Evolutionary conservation across 2,329 filamentous ascomycete genomes (phyloP), one percentile per base, ranked within the genome.

Genomic region (Phialemoniopsis sp.): DNA sequence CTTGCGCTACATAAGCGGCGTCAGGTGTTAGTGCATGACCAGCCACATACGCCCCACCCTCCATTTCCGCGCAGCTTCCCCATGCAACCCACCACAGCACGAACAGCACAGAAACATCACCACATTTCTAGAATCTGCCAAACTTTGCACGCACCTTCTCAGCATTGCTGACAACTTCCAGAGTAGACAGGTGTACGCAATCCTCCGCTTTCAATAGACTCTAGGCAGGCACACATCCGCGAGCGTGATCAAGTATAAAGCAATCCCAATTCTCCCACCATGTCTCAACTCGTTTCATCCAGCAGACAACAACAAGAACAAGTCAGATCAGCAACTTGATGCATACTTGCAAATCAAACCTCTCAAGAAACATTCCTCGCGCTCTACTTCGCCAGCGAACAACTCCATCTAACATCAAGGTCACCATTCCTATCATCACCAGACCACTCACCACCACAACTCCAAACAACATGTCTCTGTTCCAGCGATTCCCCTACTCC

Each of bases 381-480:
- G 21, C 21, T 6, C 21, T 26, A 6, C 21, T 26, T 10, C 21
- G 21, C 21, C 21, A 26, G 21, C 21, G 21, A 26, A 26, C 21
- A 26, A 38, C n/a, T 12, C 19, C 32, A 34, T 10, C 17, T 4
- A 38, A 9, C 36, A 36, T 35, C n/a, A 45, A 48, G 34, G 21
- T n/a, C 17, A 40, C 15, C 38, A 53, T 36, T 40, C 47, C 42
- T 42, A 35, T 44, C 47, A 47, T 46, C n/a, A n/a, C n/a, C 38
- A 49, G 19, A 41, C 32, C 42, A 36, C 41, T 56, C 31, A 45
- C 53, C 43, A 49, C 44, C 46, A 52, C 43, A 40, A 50, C 41
- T 52, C 36, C 43, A 44, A 29, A 35, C 65, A 80, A 60, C 59
- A 82, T 82, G 78, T 72, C 77, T 49, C 66, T 81, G 66, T 80